These are phyloP conservation scores for Trypanosoma scelopori DNA, from an alignment of 208 protist species.

Conservation along the genomic window DNA sequence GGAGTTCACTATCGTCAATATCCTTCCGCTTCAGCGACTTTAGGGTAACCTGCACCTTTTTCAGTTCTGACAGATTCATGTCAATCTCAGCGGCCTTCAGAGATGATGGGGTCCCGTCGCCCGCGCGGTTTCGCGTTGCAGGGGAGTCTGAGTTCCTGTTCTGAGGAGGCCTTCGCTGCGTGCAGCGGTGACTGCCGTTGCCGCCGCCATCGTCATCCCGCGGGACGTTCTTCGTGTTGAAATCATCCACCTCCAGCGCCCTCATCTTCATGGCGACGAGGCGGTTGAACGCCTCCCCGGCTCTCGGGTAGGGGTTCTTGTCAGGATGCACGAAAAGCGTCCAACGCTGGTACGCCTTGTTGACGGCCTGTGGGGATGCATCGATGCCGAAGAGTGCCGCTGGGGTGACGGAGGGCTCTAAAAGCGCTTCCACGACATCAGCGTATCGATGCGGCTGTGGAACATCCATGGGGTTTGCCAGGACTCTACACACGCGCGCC, in stretches of 20 bases:
- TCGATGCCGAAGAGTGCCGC: conserved; percentile 43
- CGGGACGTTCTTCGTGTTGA: background rate
- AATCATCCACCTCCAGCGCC: conserved; percentile 32
- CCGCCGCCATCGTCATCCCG: too few species aligned
- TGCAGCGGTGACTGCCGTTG: too few species aligned
- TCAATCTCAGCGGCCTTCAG: conserved; percentile 21
- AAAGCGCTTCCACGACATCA: conserved; percentile 76
- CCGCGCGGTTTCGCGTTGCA: background rate
- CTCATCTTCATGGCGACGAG: conserved; percentile 51
- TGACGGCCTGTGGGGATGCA: conserved; percentile 35
- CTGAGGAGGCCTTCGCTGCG: background rate
- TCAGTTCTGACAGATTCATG: conserved; percentile 34
- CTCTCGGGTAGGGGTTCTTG: conserved; percentile 76
- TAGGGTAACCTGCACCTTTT: conserved; percentile 63
- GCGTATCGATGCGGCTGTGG: conserved; percentile 73
- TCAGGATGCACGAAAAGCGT: conserved; percentile 83
- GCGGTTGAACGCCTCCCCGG: conserved; percentile 77
- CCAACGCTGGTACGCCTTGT: conserved; percentile 74
- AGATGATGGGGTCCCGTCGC: background rate
- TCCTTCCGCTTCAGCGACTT: conserved; percentile 77
- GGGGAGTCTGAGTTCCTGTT: background rate
- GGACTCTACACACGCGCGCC: conserved; percentile 73
- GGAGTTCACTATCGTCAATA: conserved; percentile 65
- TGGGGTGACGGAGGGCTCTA: conserved; percentile 63
- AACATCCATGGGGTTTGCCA: conserved; percentile 58